phyloP scores from a whole-genome alignment of 306 rosid genomes.

The Crotalaria pallida region DNA sequence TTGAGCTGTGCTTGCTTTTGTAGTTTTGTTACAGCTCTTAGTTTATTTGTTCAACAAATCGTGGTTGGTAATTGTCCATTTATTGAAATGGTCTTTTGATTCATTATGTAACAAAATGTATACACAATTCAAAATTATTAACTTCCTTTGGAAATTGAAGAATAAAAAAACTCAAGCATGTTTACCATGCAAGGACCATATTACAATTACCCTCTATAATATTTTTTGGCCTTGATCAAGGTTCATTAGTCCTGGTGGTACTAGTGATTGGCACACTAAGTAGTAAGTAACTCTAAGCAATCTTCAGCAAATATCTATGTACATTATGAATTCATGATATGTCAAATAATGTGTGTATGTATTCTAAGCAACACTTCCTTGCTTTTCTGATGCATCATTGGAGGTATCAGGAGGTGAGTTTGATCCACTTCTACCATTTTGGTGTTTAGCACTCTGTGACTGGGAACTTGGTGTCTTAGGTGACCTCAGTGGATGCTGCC shows the following conservation, averaged over 20 bases:
- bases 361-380: conserved; percentile 22
- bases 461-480: conserved; percentile 37
- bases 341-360: too few relatives aligned
- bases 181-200: conserved; percentile 21
- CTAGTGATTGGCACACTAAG: background rate
- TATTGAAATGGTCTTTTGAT: conserved; percentile 13
- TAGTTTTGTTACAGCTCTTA: conserved; percentile 12
- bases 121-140: conserved; percentile 34
- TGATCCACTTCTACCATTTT: conserved; percentile 24
- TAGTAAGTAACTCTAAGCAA: background rate
- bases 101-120: background rate
- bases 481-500: conserved; percentile 17
- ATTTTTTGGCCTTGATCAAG: background rate
- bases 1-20: conserved; percentile 35
- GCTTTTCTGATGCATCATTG: conserved; percentile 28
- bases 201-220: background rate
- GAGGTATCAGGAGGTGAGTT: conserved; percentile 41
- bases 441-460: conserved; percentile 15
- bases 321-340: conserved; percentile 7
- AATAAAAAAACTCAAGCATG: conserved; percentile 4
- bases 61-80: conserved; percentile 27
- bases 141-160: background rate
- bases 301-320: conserved; percentile 32
- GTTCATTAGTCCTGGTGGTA: background rate
- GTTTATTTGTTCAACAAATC: conserved; percentile 8